phyloP scores from a whole-genome alignment of 2,329 filamentous ascomycete genomes.

The Sarocladiaceae sp. region DNA sequence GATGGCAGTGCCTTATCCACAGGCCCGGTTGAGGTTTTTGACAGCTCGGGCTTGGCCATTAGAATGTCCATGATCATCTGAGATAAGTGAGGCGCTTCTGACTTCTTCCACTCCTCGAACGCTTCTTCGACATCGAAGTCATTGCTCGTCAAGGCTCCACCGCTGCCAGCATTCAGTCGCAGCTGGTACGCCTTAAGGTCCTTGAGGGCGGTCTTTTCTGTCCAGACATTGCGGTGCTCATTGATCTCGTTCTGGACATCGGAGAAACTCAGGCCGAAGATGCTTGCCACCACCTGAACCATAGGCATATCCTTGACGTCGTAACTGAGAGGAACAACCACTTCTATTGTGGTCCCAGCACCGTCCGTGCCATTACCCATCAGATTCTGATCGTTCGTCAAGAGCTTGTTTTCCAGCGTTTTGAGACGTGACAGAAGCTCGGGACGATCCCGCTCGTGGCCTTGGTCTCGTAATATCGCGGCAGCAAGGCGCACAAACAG shows the following conservation, averaged over 20 bases:
- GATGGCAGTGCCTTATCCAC: conserved; percentile 51
- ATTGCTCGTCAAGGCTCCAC: conserved; percentile 68
- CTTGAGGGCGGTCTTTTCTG: conserved; percentile 79
- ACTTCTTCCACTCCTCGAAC: conserved; percentile 84
- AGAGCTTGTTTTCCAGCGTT: conserved; percentile 84
- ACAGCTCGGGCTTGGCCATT: conserved; percentile 76
- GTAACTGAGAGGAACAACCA: conserved; percentile 75
- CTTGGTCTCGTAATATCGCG: conserved; percentile 72
- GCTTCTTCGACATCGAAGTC: conserved; percentile 89
- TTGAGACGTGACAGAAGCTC: conserved; percentile 75
- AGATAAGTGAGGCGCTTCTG: conserved; percentile 79
- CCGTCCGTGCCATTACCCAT: conserved; percentile 26
- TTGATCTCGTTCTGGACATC: conserved; percentile 86
- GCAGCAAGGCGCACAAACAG: conserved; percentile 85
- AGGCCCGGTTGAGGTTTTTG: conserved; percentile 62
- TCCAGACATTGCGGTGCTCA: conserved; percentile 74
- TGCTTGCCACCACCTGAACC: conserved; percentile 77
- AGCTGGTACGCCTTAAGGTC: conserved; percentile 94
- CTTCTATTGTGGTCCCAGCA: conserved; percentile 59
- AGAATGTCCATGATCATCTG: conserved; percentile 92
- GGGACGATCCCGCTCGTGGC: conserved; percentile 76
- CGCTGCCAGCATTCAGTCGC: conserved; percentile 73
- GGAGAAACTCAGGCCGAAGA: conserved; percentile 74
- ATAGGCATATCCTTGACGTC: conserved; percentile 96
- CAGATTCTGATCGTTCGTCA: conserved; percentile 90